phyloP scores from a whole-genome alignment of 306 rosid species.

The Astragalus membranaceus region DNA sequence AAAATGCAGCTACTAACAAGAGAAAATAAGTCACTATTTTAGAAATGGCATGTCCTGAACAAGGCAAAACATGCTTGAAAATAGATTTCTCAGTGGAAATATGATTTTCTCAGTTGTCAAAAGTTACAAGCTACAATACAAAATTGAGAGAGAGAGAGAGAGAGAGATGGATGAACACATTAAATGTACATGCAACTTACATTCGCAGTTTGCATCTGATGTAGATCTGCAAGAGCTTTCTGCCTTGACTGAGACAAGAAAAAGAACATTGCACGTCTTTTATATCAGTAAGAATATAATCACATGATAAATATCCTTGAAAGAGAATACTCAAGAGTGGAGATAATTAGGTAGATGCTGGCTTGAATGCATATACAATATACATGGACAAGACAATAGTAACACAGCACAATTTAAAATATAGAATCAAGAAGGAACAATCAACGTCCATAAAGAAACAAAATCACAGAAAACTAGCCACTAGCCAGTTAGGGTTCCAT shows the following conservation, averaged over 20 bases:
- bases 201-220: slow-evolving; percentile 79
- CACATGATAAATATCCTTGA: background rate
- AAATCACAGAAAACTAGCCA: background rate
- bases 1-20: background rate
- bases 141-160: background rate
- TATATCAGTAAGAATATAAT: slow-evolving; percentile 10
- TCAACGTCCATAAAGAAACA: background rate
- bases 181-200: slow-evolving; percentile 36
- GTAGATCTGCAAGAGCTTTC: slow-evolving; percentile 84
- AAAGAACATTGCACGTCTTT: background rate
- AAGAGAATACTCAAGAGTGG: background rate
- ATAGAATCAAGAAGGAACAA: background rate
- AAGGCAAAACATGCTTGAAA: slow-evolving; percentile 3
- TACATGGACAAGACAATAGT: background rate
- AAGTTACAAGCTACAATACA: background rate
- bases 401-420: background rate
- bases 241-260: slow-evolving; percentile 69
- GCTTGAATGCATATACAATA: slow-evolving; percentile 2
- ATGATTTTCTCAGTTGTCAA: background rate
- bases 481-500: background rate
- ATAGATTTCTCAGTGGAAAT: background rate
- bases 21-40: background rate
- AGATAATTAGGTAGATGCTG: background rate
- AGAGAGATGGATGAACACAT: background rate
- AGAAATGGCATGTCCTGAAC: background rate